Base-by-base conservation (phyloP, 257 asterid species). In the Solanum appendiculatum region DNA sequence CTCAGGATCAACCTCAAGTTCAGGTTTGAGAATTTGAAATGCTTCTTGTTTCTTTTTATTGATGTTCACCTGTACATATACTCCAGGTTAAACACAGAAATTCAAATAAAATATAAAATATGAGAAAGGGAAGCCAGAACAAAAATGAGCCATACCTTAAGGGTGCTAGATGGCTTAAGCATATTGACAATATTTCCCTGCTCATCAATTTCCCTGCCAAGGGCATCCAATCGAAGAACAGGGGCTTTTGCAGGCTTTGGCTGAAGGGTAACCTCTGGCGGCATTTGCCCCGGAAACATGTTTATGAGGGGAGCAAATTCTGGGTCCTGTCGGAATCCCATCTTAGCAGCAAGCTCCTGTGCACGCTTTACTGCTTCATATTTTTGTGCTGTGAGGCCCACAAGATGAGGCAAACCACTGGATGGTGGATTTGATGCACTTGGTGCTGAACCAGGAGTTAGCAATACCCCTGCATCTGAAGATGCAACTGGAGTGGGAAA, bases 251-350 rank as follows among this genome's bases (percentile, higher is more conserved):
- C 90, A 88, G 99, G 99, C 92, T 97, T 97, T 44, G 98, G 93
- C 87, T 94, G 99, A 84, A 94, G 87, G 77, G 95, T 40, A 78
- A 92, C 94, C 73, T 97, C 99, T 3, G 95, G 93, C 54, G 92
- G 94, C 89, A 93, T 87, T 90, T 95, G 99, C 74, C 99, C 99
- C 5, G 99, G 99, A 90, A 97, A 95, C 96, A 94, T 92, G 87
- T 97, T 97, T 74, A 97, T 92, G 27, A 93, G 93, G 56, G 99
- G 98, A 86, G 94, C 96, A 91, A 97, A 97, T 89, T 95, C 98
- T 12, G 98, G 98, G 88, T 97, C 99, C 88, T 95, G 99, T 66
- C 97, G 93, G 89, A 94, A 97, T 75, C 99, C 99, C 99, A 95
- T 93, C 90, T 93, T 96, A 68, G 98, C 99, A 89, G 98, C 99